Conservation (phyloP, 495 filamentous ascomycete genomes). For the Chaetomium fimeti region DNA sequence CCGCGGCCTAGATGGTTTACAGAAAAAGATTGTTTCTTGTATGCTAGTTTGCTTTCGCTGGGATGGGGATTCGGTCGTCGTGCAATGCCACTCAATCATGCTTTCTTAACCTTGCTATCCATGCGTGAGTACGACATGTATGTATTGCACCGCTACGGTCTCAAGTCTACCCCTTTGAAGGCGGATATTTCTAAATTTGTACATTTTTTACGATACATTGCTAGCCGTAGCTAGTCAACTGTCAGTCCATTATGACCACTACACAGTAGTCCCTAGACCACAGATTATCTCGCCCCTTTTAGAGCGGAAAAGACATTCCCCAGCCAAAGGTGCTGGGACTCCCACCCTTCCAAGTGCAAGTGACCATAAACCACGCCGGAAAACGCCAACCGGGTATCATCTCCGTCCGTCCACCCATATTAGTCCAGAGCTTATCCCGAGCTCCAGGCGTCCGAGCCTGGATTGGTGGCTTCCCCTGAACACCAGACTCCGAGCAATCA, state of each 20-base stretch:
- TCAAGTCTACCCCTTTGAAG: no score
- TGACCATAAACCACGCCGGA: no score
- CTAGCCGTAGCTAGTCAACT: not conserved
- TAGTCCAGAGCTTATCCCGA: not conserved
- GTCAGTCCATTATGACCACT: not conserved
- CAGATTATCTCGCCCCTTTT: no score
- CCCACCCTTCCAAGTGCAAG: no score
- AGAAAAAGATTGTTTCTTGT: slow-evolving; percentile 9
- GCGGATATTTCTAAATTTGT: not conserved
- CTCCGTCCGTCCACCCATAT: not conserved
- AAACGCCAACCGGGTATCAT: no score
- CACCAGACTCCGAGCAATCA: not conserved
- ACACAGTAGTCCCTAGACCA: not conserved
- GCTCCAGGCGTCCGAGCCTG: not conserved
- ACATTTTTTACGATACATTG: not conserved
- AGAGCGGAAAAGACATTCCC: not conserved
- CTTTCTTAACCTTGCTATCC: not conserved
- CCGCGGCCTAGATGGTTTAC: slow-evolving; percentile 14
- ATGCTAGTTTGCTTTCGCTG: slow-evolving; percentile 3
- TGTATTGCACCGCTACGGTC: not conserved
- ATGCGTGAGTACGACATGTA: not conserved
- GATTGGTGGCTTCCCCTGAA: no score
- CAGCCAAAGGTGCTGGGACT: no score
- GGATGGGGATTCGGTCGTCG: not conserved
- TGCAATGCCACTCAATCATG: slow-evolving; percentile 11